A percentile compares a stretch with the other conserved stretches of the same genome.
Evolutionary conservation across 208 protist genomes (phyloP).

Genomic region (Borovskyia barvae): DNA sequence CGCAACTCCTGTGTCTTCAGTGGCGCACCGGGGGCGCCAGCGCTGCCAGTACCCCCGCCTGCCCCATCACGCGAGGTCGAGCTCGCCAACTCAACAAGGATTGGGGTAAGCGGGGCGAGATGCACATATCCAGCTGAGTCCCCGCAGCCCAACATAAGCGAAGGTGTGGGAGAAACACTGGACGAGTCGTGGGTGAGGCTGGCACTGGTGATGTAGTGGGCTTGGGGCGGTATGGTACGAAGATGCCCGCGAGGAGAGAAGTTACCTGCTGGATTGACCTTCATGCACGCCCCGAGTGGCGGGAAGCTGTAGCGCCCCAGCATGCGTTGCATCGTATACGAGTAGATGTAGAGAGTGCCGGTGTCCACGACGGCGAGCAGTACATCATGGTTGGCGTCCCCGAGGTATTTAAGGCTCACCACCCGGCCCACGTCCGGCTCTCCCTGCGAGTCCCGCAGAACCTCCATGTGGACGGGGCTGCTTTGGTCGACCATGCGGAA

Average conservation of each 20-base stretch:
- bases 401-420: constrained; percentile 63
- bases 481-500: constrained; percentile 69
- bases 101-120: constrained; percentile 1
- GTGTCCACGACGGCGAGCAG: constrained; percentile 67
- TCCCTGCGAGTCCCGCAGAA: constrained; percentile 30
- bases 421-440: constrained; percentile 60
- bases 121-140: constrained; percentile 28
- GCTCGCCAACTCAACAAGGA: constrained; percentile 9
- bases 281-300: background rate
- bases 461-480: constrained; percentile 49
- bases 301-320: constrained; percentile 33
- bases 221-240: background rate
- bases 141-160: constrained; percentile 15
- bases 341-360: constrained; percentile 70
- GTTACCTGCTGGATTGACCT: background rate
- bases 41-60: background rate
- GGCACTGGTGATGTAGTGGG: constrained; percentile 24
- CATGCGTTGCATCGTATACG: constrained; percentile 47
- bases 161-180: background rate
- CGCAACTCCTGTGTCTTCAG: constrained; percentile 5
- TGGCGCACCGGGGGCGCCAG: background rate
- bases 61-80: constrained; percentile 1
- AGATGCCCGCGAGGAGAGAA: background rate
- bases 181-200: background rate
- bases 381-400: constrained; percentile 71